Base-by-base conservation (phyloP, 768 basidiomycete genomes). In the Suillus hirtellus region DNA sequence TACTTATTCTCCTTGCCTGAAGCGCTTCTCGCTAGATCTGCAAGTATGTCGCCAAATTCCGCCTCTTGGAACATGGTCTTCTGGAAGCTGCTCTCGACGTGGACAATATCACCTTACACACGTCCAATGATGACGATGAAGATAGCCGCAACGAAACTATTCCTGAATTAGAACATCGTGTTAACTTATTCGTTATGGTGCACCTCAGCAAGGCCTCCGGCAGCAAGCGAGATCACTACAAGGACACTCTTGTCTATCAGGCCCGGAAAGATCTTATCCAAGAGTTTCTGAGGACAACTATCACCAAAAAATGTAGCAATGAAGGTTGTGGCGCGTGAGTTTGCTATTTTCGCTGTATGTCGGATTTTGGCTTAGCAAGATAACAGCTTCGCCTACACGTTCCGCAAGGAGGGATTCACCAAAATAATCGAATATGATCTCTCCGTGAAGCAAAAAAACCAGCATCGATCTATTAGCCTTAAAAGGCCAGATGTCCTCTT, bases 381-480 rank as follows among this genome's bases (percentile, higher is more conserved):
- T 44, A 15, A 43, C 56, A 96, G 94, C 35, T 76, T 83, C 68
- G 88, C 84, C 2, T 95, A 93, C 73, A 93, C 95, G 0, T 94
- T 92, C 77, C 89, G 96, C 60, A 98, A 94, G 75, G 97, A 99
- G 71, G 94, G 93, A 0, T 83, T 92, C 75, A 93, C 91, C 59
- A 99, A 98, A 78, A 84, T 99, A 61, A 89, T 99, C 72, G 95
- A 99, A 78, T 93, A 93, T 71, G 95, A 96, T 69, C 82, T 99
- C 38, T 81, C 92, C 7, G 59, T 74, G 2, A 96, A 95, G 75
- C 89, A 94, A 73, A 95, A 92, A 75, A 81, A 74, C 52, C 75
- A 79, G 46, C 83, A 89, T 71, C 69, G 72, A 6, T 81, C 84
- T 19, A 60, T 84, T 11, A 78, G 82, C 14, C 73, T 88, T 61